phyloP scores from a whole-genome alignment of 2,329 filamentous ascomycete genomes.

The Colletotrichum sp. region DNA sequence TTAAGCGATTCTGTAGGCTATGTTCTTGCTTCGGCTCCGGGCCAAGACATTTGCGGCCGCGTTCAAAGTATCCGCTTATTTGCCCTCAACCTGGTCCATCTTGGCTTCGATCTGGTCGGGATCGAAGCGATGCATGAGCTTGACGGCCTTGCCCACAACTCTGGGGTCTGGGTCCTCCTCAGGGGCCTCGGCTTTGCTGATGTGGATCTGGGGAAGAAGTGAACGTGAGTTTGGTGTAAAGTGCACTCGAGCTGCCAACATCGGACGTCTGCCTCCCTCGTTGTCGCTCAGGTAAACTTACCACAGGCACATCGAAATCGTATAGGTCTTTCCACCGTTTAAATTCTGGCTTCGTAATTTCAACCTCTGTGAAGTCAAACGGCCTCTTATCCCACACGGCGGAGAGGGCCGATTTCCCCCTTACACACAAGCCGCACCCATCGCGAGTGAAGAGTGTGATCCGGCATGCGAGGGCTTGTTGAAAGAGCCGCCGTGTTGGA shows the following conservation, averaged over 20 bases:
- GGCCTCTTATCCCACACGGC: slow-evolving; percentile 70
- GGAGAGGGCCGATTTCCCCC: slow-evolving; percentile 71
- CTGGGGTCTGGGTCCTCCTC: slow-evolving; percentile 59
- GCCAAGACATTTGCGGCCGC: slow-evolving; percentile 1
- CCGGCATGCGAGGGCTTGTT: slow-evolving; percentile 50
- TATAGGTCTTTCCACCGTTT: slow-evolving; percentile 75
- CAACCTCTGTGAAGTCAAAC: slow-evolving; percentile 72
- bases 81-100: slow-evolving; percentile 66
- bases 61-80: not conserved
- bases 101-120: slow-evolving; percentile 67
- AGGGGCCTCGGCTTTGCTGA: slow-evolving; percentile 60
- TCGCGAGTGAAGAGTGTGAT: slow-evolving; percentile 79
- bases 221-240: not conserved
- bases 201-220: slow-evolving; percentile 53
- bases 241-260: not conserved
- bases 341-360: slow-evolving; percentile 68
- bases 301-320: slow-evolving; percentile 83
- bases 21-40: not conserved
- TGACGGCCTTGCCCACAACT: slow-evolving; percentile 64
- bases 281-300: slow-evolving; percentile 42
- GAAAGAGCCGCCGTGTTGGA: slow-evolving; percentile 52
- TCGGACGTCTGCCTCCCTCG: not conserved
- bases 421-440: slow-evolving; percentile 73
- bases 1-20: not conserved
- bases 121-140: slow-evolving; percentile 81